Percentiles rank a stretch among this genome's conserved stretches.
Conservation (phyloP, 768 basidiomycete species). For the Leccinum uliginosum region DNA sequence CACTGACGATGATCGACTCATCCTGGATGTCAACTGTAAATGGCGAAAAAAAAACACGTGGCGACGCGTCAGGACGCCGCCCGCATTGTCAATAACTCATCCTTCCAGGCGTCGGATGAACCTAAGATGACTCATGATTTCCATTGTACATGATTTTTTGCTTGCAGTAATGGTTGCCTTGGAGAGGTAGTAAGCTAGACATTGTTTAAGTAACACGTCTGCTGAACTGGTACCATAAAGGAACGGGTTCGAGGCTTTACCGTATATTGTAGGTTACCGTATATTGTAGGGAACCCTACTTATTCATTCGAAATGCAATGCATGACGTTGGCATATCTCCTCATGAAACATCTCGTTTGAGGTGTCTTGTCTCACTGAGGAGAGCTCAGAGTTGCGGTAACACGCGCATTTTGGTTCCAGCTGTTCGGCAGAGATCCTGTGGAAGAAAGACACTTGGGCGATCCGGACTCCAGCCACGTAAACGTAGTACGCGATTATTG, state of each 20-base stretch:
- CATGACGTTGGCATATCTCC: not conserved
- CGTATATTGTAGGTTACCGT: not conserved
- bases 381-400: no score
- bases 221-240: not conserved
- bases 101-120: slow-evolving; percentile 15
- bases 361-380: no score
- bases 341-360: no score
- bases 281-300: not conserved
- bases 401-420: no score
- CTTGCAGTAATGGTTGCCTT: slow-evolving; percentile 2
- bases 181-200: slow-evolving; percentile 10
- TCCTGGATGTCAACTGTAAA: slow-evolving; percentile 8
- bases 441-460: no score
- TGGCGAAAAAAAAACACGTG: not conserved
- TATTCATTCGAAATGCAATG: not conserved
- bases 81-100: slow-evolving; percentile 1
- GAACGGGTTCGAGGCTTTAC: not conserved
- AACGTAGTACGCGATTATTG: no score
- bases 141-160: not conserved
- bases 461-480: no score
- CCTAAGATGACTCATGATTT: not conserved
- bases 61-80: slow-evolving; percentile 7
- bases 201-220: not conserved
- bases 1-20: slow-evolving; percentile 21
- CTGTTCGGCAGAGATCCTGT: no score